These are phyloP conservation scores for Phytophthora pistaciae DNA, from an alignment of 352 stramenopile genomes.

Conservation along the genomic window DNA sequence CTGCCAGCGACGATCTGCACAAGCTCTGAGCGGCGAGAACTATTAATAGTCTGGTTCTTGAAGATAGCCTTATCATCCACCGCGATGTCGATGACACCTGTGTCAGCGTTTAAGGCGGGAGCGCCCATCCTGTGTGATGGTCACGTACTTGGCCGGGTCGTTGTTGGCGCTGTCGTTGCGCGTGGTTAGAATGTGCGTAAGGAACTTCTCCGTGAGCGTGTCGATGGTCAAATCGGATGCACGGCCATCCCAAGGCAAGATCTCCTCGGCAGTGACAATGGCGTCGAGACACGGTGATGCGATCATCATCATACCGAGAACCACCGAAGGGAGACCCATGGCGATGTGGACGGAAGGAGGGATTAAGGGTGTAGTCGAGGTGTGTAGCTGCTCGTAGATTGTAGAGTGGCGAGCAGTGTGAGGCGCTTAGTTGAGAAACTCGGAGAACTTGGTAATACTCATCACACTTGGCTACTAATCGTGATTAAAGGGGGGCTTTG, in stretches of 20 bases:
- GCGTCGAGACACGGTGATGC: neutral
- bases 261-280: neutral
- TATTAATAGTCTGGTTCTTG: constrained; percentile 36
- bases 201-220: constrained; percentile 56
- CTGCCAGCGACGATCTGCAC: constrained; percentile 58
- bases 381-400: neutral
- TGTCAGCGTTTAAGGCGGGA: constrained; percentile 55
- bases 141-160: constrained; percentile 52
- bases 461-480: too few species aligned
- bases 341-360: neutral
- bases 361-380: too few species aligned
- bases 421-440: too few species aligned
- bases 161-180: constrained; percentile 42
- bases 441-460: too few species aligned
- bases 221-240: constrained; percentile 52
- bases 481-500: too few species aligned
- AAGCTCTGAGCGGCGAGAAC: constrained; percentile 68
- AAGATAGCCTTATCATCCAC: constrained; percentile 26
- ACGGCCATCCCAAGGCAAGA: constrained; percentile 57
- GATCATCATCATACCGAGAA: neutral
- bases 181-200: constrained; percentile 65
- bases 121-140: constrained; percentile 42
- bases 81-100: constrained; percentile 13
- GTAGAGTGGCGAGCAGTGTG: neutral
- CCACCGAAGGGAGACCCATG: neutral